Evolutionary conservation across 2,329 filamentous ascomycete species (phyloP).

Genomic region (Ophioceras dolichostomum): DNA sequence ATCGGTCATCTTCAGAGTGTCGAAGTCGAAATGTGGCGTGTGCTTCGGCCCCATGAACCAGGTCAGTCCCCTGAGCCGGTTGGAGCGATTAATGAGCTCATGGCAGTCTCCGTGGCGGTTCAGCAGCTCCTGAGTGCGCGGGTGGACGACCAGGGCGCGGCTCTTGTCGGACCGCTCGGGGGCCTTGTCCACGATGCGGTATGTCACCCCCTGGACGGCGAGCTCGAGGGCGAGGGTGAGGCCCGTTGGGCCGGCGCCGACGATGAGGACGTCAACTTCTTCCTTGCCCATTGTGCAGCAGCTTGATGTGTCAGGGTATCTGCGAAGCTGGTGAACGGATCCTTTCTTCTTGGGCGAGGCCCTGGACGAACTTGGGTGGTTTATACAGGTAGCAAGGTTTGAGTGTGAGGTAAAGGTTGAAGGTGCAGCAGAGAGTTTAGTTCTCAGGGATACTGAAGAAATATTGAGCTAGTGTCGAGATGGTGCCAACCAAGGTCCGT

Average conservation of each 20-base stretch:
- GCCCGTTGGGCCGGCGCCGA: constrained; percentile 31
- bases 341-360: too few species aligned
- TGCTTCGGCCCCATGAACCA: constrained; percentile 22
- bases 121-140: constrained; percentile 36
- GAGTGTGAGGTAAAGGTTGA: too few species aligned
- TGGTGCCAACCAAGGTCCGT: too few species aligned
- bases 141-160: constrained; percentile 31
- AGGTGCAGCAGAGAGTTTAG: too few species aligned
- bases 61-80: constrained; percentile 21
- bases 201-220: constrained; percentile 16
- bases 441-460: too few species aligned
- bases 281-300: neutral
- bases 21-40: constrained; percentile 17
- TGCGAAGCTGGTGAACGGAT: too few species aligned
- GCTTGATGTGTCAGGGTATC: too few species aligned
- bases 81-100: constrained; percentile 22
- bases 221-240: constrained; percentile 27
- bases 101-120: constrained; percentile 27
- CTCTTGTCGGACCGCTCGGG: constrained; percentile 21
- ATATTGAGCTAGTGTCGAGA: too few species aligned
- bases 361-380: too few species aligned
- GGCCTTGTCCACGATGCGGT: constrained; percentile 24
- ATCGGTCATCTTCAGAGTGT: constrained; percentile 5
- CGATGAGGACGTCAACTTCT: constrained; percentile 23
- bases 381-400: too few species aligned